Evolutionary conservation across 305 asterid genomes (phyloP), one percentile per base, ranked within the genome.

Genomic region (Lippia alba): DNA sequence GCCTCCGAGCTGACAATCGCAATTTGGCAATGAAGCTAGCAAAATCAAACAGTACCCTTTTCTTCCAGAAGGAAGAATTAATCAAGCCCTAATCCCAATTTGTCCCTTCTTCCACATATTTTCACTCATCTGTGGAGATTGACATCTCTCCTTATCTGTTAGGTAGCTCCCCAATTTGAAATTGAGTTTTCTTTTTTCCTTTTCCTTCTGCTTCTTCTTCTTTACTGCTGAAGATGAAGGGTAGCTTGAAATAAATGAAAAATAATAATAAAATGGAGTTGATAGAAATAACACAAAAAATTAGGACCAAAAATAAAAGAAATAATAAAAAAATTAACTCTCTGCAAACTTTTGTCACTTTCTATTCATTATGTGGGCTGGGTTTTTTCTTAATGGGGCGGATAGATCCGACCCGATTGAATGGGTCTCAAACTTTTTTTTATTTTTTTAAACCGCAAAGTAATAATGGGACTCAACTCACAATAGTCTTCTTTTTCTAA

Each of bases 31-130:
- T 49, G 19, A 65, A 34, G 18, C 41, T 56, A 68, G 19, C 56
- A 66, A 32, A 53, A 32, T 5, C n/a, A 59, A 15, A 57, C 53
- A 8, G 12, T 60, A 1, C 72, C 56, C 7, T 24, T 24, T 24
- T 24, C 30, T 24, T 24, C 30, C 30, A 24, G 1, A 20, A 20
- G 18, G 6, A 40, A 5, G 19, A 53, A 8, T 55, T 8, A 57
- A 51, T 32, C 81, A 44, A 66, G 66, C 80, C 80, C 80, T 71
- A 76, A 60, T 17, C 45, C 51, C 48, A 45, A 41, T 9, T 59
- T 15, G 40, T 69, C 70, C 12, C 60, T 40, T n/a, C 57, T 53
- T 67, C 8, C 24, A 10, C 15, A 14, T 32, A 49, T 8, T 39
- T 24, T 36, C 44, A 45, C 61, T 11, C 54, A 60, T 33, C 15